Evolutionary conservation across 2,329 filamentous ascomycete species (phyloP).

Genomic region (Alternaria sp.): DNA sequence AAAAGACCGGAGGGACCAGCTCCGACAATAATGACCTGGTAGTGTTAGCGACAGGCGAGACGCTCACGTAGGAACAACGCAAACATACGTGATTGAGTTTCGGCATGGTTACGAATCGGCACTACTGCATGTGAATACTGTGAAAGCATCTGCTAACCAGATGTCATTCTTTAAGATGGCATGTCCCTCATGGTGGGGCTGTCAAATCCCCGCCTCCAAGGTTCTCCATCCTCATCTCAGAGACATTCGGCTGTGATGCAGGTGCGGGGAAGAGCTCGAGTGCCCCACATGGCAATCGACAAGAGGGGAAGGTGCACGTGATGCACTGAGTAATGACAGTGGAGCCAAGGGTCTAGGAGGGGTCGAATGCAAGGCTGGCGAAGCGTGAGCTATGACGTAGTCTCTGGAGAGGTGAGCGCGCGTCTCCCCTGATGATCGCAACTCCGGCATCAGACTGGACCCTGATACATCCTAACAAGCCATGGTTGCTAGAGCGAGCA

Average conservation of each 20-base stretch:
- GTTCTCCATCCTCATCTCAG: conserved; percentile 20
- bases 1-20: conserved; percentile 48
- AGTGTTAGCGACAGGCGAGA: conserved; percentile 13
- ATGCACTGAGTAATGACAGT: conserved; percentile 8
- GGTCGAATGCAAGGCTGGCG: not conserved
- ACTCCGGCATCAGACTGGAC: not conserved
- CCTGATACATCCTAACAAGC: not conserved
- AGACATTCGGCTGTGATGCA: conserved; percentile 8
- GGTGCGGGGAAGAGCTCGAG: conserved; percentile 26
- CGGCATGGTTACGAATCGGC: conserved; percentile 31
- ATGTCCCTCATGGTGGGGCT: conserved; percentile 30
- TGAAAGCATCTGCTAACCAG: conserved; percentile 11
- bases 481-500: not conserved
- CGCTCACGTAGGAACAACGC: not conserved
- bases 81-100: conserved; percentile 43
- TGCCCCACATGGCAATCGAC: conserved; percentile 27
- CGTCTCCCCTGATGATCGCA: conserved; percentile 3
- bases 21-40: conserved; percentile 43
- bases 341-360: conserved; percentile 3
- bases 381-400: conserved; percentile 8
- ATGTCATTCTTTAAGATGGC: conserved; percentile 11
- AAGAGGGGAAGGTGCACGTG: conserved; percentile 11
- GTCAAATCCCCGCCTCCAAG: conserved; percentile 11
- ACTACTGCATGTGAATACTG: conserved; percentile 10
- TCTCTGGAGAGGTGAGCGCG: not conserved